A percentile compares a stretch with the other conserved stretches of the same genome.
Evolutionary conservation across 257 asterid genomes (phyloP).

Genomic region (Solanum tacnaense): DNA sequence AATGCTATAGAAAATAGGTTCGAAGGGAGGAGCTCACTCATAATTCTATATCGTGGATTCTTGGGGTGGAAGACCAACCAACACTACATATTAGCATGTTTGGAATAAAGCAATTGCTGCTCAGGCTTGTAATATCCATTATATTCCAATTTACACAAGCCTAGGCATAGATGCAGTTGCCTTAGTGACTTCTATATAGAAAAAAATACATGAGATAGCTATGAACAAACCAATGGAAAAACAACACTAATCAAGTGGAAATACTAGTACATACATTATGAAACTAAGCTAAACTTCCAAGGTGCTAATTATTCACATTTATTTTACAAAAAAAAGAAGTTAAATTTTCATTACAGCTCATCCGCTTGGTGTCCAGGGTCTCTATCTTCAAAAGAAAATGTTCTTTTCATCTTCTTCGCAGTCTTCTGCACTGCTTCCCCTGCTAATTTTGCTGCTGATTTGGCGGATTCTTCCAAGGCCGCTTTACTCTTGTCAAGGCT

Average conservation of each 20-base stretch:
- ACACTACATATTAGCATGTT: not conserved
- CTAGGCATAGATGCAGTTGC: not conserved
- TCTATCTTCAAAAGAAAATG: not conserved
- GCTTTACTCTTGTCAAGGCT: slow-evolving; percentile 24
- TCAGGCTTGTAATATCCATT: not conserved
- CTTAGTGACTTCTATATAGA: not conserved
- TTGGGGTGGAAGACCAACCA: not conserved
- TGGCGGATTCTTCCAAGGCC: slow-evolving; percentile 21
- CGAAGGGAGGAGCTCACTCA: not conserved
- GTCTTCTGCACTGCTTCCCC: not conserved
- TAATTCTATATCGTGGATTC: not conserved
- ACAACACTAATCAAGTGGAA: not conserved
- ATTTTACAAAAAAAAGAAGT: not conserved
- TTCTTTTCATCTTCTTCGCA: slow-evolving; percentile 1
- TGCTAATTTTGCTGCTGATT: slow-evolving; percentile 12
- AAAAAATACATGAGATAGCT: no score
- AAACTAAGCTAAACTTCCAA: not conserved
- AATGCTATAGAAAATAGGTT: not conserved
- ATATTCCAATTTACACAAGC: not conserved
- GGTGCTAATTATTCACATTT: not conserved
- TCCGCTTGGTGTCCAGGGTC: not conserved
- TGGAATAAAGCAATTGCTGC: not conserved
- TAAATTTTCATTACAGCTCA: not conserved
- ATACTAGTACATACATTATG: not conserved
- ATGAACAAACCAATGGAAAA: not conserved